phyloP scores from a whole-genome alignment of 2,329 filamentous ascomycete genomes.

The Fusarium mexicanum region DNA sequence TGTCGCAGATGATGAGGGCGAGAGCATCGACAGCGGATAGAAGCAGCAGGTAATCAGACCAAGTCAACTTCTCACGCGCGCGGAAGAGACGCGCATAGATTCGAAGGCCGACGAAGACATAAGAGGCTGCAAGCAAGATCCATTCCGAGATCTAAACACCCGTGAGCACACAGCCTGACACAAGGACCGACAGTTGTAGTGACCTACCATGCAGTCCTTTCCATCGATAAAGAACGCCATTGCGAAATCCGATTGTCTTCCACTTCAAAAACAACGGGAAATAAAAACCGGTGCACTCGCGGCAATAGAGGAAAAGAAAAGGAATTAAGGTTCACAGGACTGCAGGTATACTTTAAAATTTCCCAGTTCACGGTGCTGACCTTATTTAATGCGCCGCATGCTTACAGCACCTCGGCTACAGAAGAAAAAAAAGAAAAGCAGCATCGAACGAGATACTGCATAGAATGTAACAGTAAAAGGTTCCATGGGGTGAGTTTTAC shows the following conservation, averaged over 20 bases:
- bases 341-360: slow-evolving; percentile 6
- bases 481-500: slow-evolving; percentile 12
- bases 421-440: neutral
- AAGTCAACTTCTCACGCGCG: slow-evolving; percentile 43
- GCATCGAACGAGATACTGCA: neutral
- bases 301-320: neutral
- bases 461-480: neutral
- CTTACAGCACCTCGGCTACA: slow-evolving; percentile 8
- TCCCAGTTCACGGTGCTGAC: neutral
- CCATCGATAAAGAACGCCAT: slow-evolving; percentile 38
- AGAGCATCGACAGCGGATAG: slow-evolving; percentile 45
- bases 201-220: slow-evolving; percentile 37
- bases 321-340: neutral
- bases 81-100: slow-evolving; percentile 48
- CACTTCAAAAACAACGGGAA: neutral
- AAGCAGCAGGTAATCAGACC: slow-evolving; percentile 45
- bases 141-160: slow-evolving; percentile 45
- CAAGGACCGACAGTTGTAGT: accelerated
- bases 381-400: neutral
- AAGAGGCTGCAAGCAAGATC: slow-evolving; percentile 43
- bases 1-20: slow-evolving; percentile 49
- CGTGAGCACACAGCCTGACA: neutral
- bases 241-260: neutral
- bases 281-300: neutral
- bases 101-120: slow-evolving; percentile 44